Percentiles rank a stretch among this genome's conserved stretches.
Evolutionary conservation across 495 filamentous ascomycete species (phyloP).

Genomic region (Penicillium turbatum): DNA sequence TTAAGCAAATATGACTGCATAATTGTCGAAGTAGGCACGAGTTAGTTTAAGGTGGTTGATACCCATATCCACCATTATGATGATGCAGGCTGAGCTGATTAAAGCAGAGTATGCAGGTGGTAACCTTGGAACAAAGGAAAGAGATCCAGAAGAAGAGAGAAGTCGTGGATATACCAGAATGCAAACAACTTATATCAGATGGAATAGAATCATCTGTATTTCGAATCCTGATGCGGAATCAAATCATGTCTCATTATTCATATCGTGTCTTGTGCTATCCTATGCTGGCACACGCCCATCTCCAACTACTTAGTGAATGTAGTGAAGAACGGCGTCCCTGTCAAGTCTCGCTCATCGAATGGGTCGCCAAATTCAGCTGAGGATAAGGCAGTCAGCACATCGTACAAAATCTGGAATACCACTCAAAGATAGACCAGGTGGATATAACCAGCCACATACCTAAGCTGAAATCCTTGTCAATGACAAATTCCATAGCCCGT

Average conservation of each 20-base stretch:
- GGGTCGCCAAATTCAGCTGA: slow-evolving; percentile 52
- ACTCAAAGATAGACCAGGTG: neutral
- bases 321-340: slow-evolving; percentile 41
- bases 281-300: neutral
- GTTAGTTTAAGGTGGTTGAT: too few species aligned
- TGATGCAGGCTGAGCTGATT: too few species aligned
- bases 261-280: slow-evolving; percentile 4
- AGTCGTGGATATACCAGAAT: too few species aligned
- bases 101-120: too few species aligned
- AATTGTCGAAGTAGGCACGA: too few species aligned
- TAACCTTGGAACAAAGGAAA: too few species aligned
- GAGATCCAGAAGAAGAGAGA: neutral
- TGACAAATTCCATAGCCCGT: slow-evolving; percentile 43
- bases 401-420: neutral
- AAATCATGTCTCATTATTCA: slow-evolving; percentile 33
- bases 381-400: neutral
- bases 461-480: slow-evolving; percentile 47
- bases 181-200: too few species aligned
- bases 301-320: neutral
- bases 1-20: too few species aligned
- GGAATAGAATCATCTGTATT: too few species aligned
- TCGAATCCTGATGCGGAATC: neutral
- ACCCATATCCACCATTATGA: too few species aligned
- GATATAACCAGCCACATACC: slow-evolving; percentile 26
- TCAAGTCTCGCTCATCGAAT: slow-evolving; percentile 60